Base-by-base conservation (phyloP, 345 rosid species). In the Draba incana region DNA sequence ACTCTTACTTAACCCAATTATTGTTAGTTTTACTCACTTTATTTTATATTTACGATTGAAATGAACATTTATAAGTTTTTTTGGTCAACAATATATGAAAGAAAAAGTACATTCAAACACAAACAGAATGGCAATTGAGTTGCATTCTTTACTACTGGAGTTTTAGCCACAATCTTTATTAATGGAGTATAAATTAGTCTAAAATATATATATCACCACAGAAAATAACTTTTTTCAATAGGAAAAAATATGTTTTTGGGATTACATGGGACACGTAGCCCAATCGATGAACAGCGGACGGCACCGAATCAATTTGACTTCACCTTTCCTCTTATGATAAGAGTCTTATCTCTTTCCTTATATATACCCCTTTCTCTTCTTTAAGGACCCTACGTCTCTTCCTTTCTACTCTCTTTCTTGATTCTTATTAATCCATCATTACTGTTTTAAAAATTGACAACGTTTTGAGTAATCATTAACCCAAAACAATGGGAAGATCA, bases 261-360 rank as follows among this genome's bases (percentile, higher is more conserved):
- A 55, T 14, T 35, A n/a, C 30, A 23, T 63, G 6, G 84, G 86
- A 87, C 98, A 92, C 89, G 98, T 92, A n/a, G 86, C 80, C 69
- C 61, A 57, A 14, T 44, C 24, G 54, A 78, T 46, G 61, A 75
- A 59, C 71, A 38, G 81, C 62, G 95, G 97, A 79, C 95, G 97
- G 98, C 85, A 84, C 98, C 98, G 85, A 83, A 89, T 81, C 83
- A 66, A 54, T 69, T 85, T 89, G 88, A 88, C 90, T 83, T 83
- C 3, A 53, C 52, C 67, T 77, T 42, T 61, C 16, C 38, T 48
- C 61, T 10, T 39, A 20, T 59, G 73, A 59, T 67, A n/a, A 66
- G 27, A 56, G 60, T 49, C 58, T 41, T 6, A 55, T 68, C 66
- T 42, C 39, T 63, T 62, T 31, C 70, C 58, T 35, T 72, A 59